phyloP scores from a whole-genome alignment of 805 yeast species.

The Lachancea kluyveri region DNA sequence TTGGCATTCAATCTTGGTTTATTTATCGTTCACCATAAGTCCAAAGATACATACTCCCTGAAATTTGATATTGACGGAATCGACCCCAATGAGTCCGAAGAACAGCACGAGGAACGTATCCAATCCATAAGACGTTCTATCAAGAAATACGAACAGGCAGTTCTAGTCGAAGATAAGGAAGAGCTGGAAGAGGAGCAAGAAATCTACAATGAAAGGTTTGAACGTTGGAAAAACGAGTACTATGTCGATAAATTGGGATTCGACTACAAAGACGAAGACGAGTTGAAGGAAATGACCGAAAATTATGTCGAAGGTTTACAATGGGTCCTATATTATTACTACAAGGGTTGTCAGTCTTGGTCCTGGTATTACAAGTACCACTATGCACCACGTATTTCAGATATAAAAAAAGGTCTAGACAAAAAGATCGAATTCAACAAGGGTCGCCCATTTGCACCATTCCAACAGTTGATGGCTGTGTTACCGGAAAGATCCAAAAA shows the following conservation, averaged over 20 bases:
- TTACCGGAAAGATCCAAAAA: slow-evolving; percentile 84
- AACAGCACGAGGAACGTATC: slow-evolving; percentile 52
- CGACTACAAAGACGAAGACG: slow-evolving; percentile 51
- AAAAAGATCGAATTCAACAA: slow-evolving; percentile 54
- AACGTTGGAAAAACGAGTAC: slow-evolving; percentile 79
- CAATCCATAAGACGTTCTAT: slow-evolving; percentile 45
- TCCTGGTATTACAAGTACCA: slow-evolving; percentile 89
- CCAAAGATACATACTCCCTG: slow-evolving; percentile 49
- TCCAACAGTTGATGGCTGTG: slow-evolving; percentile 96
- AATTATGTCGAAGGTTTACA: slow-evolving; percentile 92
- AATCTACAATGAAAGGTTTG: slow-evolving; percentile 67
- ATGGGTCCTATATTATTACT: slow-evolving; percentile 92
- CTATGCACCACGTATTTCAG: slow-evolving; percentile 92
- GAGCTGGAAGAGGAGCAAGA: slow-evolving; percentile 45
- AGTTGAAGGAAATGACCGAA: slow-evolving; percentile 57
- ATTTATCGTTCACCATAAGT: slow-evolving; percentile 56
- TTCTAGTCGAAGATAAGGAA: slow-evolving; percentile 51
- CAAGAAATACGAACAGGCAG: slow-evolving; percentile 60
- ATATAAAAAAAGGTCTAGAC: slow-evolving; percentile 66
- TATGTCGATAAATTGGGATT: slow-evolving; percentile 77
- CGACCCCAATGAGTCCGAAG: slow-evolving; percentile 59
- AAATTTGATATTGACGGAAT: slow-evolving; percentile 71
- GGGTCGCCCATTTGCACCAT: slow-evolving; percentile 83
- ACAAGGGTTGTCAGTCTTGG: slow-evolving; percentile 91
- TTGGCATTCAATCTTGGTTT: slow-evolving; percentile 65